phyloP scores from a whole-genome alignment of 345 rosid species.

The Draba incana region DNA sequence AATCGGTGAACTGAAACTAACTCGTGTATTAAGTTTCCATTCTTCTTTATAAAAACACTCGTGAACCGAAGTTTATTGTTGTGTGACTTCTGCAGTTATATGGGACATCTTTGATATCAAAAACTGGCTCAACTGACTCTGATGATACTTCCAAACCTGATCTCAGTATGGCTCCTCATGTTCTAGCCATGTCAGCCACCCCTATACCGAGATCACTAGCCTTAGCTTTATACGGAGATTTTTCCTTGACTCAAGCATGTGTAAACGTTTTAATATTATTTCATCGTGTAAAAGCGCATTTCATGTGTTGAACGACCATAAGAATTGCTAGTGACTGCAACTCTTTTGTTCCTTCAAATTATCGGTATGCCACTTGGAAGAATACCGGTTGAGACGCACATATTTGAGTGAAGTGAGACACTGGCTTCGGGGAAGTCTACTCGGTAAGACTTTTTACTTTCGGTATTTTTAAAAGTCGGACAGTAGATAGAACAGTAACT shows the following conservation, averaged over 20 bases:
- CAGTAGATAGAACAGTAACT: not conserved
- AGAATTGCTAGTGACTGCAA: slow-evolving; percentile 13
- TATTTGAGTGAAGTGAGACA: slow-evolving; percentile 62
- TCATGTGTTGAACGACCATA: slow-evolving; percentile 15
- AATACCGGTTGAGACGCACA: slow-evolving; percentile 76
- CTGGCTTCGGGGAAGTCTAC: slow-evolving; percentile 68
- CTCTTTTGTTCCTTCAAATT: slow-evolving; percentile 56
- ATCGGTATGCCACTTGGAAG: slow-evolving; percentile 96
- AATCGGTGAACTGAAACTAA: too few relatives aligned
- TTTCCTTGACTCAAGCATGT: slow-evolving; percentile 87
- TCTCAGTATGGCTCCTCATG: slow-evolving; percentile 87
- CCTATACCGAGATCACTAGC: slow-evolving; percentile 98
- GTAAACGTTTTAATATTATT: not conserved
- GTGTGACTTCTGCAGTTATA: slow-evolving; percentile 62
- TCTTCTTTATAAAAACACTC: too few relatives aligned
- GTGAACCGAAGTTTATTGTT: slow-evolving; percentile 28
- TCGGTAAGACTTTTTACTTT: slow-evolving; percentile 47
- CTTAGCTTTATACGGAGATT: slow-evolving; percentile 87
- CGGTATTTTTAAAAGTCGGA: not conserved
- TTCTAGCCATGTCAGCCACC: slow-evolving; percentile 96
- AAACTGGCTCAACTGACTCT: slow-evolving; percentile 36
- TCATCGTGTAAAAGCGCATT: slow-evolving; percentile 19
- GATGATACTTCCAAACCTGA: slow-evolving; percentile 54
- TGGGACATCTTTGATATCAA: slow-evolving; percentile 54
- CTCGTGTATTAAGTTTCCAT: too few relatives aligned